Percentiles rank a stretch among this genome's conserved stretches.
Conservation (phyloP, 2,329 filamentous ascomycete species). For the Penicillium brasilianum region DNA sequence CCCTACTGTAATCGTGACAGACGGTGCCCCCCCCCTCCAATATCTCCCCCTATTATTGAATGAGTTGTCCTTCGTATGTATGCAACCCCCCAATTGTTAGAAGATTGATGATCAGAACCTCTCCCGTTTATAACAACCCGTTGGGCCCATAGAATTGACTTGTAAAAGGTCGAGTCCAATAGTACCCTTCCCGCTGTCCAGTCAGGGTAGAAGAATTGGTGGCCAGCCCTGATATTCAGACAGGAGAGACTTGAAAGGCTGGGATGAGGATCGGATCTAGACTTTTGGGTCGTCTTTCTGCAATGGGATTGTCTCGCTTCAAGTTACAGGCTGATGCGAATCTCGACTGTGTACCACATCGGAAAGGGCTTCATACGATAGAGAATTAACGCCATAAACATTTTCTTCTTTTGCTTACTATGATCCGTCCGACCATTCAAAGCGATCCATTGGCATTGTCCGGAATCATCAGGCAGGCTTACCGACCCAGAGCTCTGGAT, state of each 20-base stretch:
- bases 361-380: neutral
- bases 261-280: neutral
- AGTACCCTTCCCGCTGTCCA: constrained; percentile 3
- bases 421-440: neutral
- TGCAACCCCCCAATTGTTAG: constrained; percentile 7
- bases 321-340: neutral
- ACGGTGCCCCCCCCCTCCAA: neutral
- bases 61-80: neutral
- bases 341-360: too few relatives aligned
- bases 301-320: neutral
- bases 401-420: neutral
- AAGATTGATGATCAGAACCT: constrained; percentile 27
- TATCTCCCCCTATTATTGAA: constrained; percentile 1
- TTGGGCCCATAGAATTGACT: constrained; percentile 4
- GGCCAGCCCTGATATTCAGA: neutral
- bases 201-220: neutral
- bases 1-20: constrained; percentile 5
- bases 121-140: neutral
- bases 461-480: constrained; percentile 23
- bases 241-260: too few relatives aligned
- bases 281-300: neutral
- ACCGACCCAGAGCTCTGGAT: constrained; percentile 21
- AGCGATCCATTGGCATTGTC: neutral
- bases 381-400: neutral
- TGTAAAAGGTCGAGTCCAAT: constrained; percentile 11